These are phyloP conservation scores for Talaromyces sp. DNA, from an alignment of 2,329 filamentous ascomycete species.

Conservation along the genomic window DNA sequence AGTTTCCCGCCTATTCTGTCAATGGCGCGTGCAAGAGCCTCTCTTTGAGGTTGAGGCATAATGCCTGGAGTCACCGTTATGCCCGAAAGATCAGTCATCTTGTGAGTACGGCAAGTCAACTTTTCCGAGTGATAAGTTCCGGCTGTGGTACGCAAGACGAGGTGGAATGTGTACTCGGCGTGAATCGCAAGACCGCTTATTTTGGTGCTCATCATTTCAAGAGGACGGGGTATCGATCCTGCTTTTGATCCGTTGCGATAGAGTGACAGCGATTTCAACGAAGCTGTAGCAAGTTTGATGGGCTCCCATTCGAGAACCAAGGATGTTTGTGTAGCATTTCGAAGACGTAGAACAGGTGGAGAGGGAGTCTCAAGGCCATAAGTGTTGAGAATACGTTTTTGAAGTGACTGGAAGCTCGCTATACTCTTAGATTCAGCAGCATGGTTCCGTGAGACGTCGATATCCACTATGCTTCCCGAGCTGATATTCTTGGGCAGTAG, in stretches of 20 bases:
- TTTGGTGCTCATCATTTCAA: slow-evolving; percentile 90
- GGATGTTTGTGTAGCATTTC: slow-evolving; percentile 97
- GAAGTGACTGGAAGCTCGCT: slow-evolving; percentile 75
- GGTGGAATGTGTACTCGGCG: slow-evolving; percentile 91
- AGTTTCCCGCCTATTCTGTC: slow-evolving; percentile 90
- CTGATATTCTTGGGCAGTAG: slow-evolving; percentile 92
- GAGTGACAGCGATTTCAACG: slow-evolving; percentile 81
- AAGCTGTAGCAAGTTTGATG: slow-evolving; percentile 85
- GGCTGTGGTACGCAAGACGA: slow-evolving; percentile 85
- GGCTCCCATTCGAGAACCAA: slow-evolving; percentile 98
- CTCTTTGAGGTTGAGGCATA: slow-evolving; percentile 68
- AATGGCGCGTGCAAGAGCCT: slow-evolving; percentile 70
- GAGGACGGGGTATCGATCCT: slow-evolving; percentile 83
- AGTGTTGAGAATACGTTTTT: slow-evolving; percentile 79
- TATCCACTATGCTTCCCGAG: slow-evolving; percentile 96
- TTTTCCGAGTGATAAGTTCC: slow-evolving; percentile 83
- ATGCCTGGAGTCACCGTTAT: slow-evolving; percentile 92
- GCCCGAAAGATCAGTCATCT: slow-evolving; percentile 95
- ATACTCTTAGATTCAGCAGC: slow-evolving; percentile 72
- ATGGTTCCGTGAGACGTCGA: slow-evolving; percentile 85
- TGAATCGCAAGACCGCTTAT: slow-evolving; percentile 95
- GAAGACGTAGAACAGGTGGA: slow-evolving; percentile 77
- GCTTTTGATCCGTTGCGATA: slow-evolving; percentile 97
- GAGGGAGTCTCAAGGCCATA: slow-evolving; percentile 79
- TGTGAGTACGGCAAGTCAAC: slow-evolving; percentile 84